These are phyloP conservation scores for Astragalus membranaceus DNA, from an alignment of 306 rosid genomes.

Conservation along the genomic window DNA sequence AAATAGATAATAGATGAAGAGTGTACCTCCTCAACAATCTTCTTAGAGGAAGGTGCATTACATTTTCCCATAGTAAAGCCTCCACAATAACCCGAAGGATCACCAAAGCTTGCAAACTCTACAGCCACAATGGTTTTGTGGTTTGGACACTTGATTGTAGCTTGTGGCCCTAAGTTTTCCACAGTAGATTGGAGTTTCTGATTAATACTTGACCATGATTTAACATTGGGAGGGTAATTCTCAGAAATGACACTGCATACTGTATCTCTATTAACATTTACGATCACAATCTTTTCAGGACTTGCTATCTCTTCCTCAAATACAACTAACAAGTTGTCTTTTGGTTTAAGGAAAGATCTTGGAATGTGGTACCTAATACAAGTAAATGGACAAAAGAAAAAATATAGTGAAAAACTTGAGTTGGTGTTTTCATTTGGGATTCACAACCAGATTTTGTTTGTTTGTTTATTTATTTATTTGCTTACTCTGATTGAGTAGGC, in stretches of 20 bases:
- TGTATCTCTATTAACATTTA: constrained; percentile 57
- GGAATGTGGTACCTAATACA: constrained; percentile 78
- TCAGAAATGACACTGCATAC: constrained; percentile 58
- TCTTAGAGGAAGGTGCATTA: constrained; percentile 25
- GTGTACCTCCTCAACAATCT: constrained; percentile 40
- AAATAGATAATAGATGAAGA: neutral
- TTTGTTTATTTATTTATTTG: neutral
- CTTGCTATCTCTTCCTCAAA: constrained; percentile 55
- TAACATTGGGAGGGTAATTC: constrained; percentile 51
- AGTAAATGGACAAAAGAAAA: neutral
- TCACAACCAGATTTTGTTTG: neutral
- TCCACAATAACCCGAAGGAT: constrained; percentile 67
- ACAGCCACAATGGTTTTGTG: constrained; percentile 33
- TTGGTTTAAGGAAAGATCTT: constrained; percentile 47
- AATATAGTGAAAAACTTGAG: neutral
- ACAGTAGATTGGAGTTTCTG: constrained; percentile 22
- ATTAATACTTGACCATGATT: constrained; percentile 37
- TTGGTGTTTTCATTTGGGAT: neutral
- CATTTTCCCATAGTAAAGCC: constrained; percentile 41
- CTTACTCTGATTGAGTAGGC: constrained; percentile 81
- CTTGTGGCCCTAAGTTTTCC: constrained; percentile 15
- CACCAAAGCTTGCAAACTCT: constrained; percentile 81
- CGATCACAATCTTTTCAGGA: constrained; percentile 40
- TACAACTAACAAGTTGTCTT: constrained; percentile 54
- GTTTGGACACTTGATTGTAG: constrained; percentile 46